Base-by-base conservation (phyloP, 2,329 filamentous ascomycete species). In the Bipolaris gigantea region DNA sequence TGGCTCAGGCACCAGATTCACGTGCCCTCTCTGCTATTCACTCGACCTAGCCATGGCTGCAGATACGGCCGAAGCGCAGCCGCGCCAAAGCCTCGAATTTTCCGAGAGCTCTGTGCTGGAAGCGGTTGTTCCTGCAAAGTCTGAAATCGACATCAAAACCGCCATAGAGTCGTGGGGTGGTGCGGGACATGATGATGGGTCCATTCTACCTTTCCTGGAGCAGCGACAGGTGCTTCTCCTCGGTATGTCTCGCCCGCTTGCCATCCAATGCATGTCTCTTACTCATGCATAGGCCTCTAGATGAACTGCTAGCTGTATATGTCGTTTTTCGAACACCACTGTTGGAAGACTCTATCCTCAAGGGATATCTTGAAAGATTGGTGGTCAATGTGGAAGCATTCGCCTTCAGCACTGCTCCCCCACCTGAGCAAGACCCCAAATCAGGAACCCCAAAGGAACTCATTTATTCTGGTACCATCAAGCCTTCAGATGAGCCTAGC, bases 271-370 rank as follows among this genome's bases (percentile, higher is more conserved):
- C 76, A 66, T 55, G 54, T 68, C 62, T 79, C 76, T 81, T 79
- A 79, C 81, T 82, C 73, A 82, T 75, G 32, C 64, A 63, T 75
- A 81, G 76, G 77, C 67, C 46, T 69, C 53, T 76, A 92, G 89
- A 92, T 82, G 89, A 92, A 78, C 85, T 84, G 23, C 81, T 89
- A 52, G 78, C 86, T 59, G 80, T 91, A 16, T 85, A 89, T 66
- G 77, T 92, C 57, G 79, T 90, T 10, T 80, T 92, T 53, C 83
- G 83, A 64, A 86, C 86, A 8, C 85, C 86, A 4, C 79, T 82
- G 65, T 77, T 82, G 51, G 81, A 85, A 50, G 81, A 88, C 55
- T 71, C 78, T 30, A 76, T 77, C 0, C 75, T 91, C 18, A 79
- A 82, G 51, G 79, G 82, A 33, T 85, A 85, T 50, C 76, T 91